Evolutionary conservation across 768 basidiomycete species (phyloP).

Genomic region (Antrodiella citrinella): DNA sequence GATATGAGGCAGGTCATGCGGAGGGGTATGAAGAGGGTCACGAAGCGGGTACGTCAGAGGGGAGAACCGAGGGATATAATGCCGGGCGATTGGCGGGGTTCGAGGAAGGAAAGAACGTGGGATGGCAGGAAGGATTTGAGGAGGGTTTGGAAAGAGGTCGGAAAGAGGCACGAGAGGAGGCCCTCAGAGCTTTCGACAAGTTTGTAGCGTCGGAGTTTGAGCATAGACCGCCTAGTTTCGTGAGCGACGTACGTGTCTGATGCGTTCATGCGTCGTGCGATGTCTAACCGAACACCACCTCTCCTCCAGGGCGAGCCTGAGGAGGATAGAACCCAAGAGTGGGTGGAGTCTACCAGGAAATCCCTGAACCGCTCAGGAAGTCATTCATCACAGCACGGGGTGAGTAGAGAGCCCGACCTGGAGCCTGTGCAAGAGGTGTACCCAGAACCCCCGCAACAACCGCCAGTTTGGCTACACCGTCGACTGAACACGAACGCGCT

Average conservation of each 20-base stretch:
- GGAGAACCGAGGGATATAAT: conserved; percentile 22
- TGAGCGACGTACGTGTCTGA: conserved; percentile 1
- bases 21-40: conserved; percentile 35
- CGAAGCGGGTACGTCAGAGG: conserved; percentile 31
- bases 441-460: not conserved
- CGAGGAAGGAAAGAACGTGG: conserved; percentile 27
- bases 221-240: conserved; percentile 7
- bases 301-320: not conserved
- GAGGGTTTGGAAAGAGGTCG: conserved; percentile 31
- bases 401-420: not conserved
- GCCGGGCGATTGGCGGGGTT: conserved; percentile 19
- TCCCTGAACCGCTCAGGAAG: not conserved
- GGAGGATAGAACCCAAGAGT: conserved; percentile 7
- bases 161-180: conserved; percentile 44
- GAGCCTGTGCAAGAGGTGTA: not conserved
- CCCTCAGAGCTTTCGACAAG: conserved; percentile 49
- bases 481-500: not conserved
- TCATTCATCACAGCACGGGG: not conserved
- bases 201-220: conserved; percentile 40
- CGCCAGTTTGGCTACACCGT: conserved; percentile 8
- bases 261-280: not conserved
- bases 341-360: conserved; percentile 9
- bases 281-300: not conserved
- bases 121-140: conserved; percentile 28
- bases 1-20: conserved; percentile 38